phyloP scores from a whole-genome alignment of 495 filamentous ascomycete species.

The Xylaria venustula region DNA sequence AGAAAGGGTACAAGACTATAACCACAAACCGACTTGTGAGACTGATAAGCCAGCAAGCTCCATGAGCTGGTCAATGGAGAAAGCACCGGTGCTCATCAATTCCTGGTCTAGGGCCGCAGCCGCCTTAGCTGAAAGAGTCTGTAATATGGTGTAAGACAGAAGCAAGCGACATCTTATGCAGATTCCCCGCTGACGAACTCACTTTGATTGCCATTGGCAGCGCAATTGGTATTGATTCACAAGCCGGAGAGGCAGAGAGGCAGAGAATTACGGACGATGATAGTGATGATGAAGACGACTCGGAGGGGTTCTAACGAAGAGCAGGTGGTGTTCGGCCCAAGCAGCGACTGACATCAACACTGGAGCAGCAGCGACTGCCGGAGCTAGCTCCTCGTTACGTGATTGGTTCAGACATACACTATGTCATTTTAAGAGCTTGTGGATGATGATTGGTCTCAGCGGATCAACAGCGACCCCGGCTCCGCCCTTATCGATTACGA shows the following conservation, averaged over 20 bases:
- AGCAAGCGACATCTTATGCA: background rate
- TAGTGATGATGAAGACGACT: background rate
- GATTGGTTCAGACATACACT: slow-evolving; percentile 5
- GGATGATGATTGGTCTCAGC: slow-evolving; percentile 21
- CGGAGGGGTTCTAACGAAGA: slow-evolving; percentile 6
- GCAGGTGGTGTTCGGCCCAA: too few species aligned
- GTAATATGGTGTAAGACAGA: slow-evolving; percentile 19
- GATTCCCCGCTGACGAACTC: slow-evolving; percentile 12
- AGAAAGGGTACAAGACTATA: background rate
- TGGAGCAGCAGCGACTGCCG: slow-evolving; percentile 6
- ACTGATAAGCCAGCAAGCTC: slow-evolving; percentile 92
- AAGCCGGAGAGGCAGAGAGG: background rate
- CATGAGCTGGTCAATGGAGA: slow-evolving; percentile 96
- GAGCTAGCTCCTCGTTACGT: slow-evolving; percentile 2
- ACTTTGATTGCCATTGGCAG: slow-evolving; percentile 49
- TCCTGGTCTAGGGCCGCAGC: slow-evolving; percentile 88
- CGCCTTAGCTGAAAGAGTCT: slow-evolving; percentile 86
- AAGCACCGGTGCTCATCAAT: slow-evolving; percentile 88
- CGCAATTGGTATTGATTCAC: background rate
- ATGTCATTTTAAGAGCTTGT: too few species aligned
- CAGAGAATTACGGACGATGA: background rate
- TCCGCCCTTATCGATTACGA: slow-evolving; percentile 27
- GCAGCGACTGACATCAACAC: slow-evolving; percentile 24
- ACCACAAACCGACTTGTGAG: slow-evolving; percentile 74
- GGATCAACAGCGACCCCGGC: slow-evolving; percentile 31